Percentiles rank a stretch among this genome's conserved stretches.
Evolutionary conservation across 768 basidiomycete genomes (phyloP).

Genomic region (Russula vinacea): DNA sequence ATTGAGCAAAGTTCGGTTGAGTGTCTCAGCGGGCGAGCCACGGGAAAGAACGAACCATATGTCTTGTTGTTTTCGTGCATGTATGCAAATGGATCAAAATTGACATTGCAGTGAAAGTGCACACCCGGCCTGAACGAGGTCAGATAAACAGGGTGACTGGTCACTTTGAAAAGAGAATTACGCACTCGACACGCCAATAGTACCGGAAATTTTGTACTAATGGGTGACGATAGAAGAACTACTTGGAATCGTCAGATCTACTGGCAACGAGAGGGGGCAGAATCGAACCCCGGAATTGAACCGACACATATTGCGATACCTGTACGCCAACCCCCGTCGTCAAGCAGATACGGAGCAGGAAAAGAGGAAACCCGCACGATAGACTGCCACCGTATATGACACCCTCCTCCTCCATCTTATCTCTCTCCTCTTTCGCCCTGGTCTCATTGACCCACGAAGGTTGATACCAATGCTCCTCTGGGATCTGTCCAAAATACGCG

Average conservation of each 20-base stretch:
- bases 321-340: neutral
- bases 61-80: constrained; percentile 80
- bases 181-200: constrained; percentile 90
- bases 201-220: constrained; percentile 73
- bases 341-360: neutral
- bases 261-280: neutral
- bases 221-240: constrained; percentile 85
- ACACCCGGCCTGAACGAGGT: constrained; percentile 57
- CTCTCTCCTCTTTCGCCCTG: constrained; percentile 41
- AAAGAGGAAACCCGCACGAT: constrained; percentile 8
- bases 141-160: neutral
- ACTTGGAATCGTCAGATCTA: neutral
- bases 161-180: neutral
- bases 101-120: constrained; percentile 76
- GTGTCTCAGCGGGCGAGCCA: neutral
- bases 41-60: constrained; percentile 53
- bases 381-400: constrained; percentile 26
- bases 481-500: constrained; percentile 44
- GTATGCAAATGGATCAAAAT: constrained; percentile 61
- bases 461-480: constrained; percentile 47
- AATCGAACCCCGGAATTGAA: constrained; percentile 47
- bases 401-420: constrained; percentile 40
- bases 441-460: constrained; percentile 53
- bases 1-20: neutral
- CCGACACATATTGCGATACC: constrained; percentile 53